Conservation (phyloP, 805 yeast species). For the Saccharomycopsis fibuligera region DNA sequence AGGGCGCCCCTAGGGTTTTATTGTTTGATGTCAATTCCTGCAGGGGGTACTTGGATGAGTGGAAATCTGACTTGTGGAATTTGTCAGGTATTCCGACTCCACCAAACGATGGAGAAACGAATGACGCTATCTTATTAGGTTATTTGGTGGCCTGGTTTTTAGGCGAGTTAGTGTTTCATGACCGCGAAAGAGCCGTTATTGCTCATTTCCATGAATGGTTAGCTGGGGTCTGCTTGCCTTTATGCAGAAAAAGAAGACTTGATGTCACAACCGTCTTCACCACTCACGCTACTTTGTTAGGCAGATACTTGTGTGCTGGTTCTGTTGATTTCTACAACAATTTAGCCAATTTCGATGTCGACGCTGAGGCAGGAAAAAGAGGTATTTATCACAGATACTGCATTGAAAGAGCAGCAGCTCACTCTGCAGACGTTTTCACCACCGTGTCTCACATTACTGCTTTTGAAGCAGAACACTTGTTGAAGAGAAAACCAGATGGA, state of each 20-base stretch:
- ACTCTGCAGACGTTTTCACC: conserved; percentile 92
- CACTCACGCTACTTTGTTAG: conserved; percentile 93
- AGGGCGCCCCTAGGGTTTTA: conserved; percentile 92
- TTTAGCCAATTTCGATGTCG: conserved; percentile 83
- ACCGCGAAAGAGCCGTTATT: conserved; percentile 80
- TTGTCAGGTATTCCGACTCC: conserved; percentile 92
- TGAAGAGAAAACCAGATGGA: conserved; percentile 96
- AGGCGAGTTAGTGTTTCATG: conserved; percentile 85
- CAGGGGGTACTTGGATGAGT: conserved; percentile 63
- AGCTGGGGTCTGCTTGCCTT: conserved; percentile 92
- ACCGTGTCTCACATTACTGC: conserved; percentile 98
- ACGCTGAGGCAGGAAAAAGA: conserved; percentile 95
- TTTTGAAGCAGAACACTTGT: conserved; percentile 83
- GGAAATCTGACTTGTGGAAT: conserved; percentile 93
- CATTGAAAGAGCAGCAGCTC: conserved; percentile 94
- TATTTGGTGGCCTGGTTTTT: conserved; percentile 95
- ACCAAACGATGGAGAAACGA: conserved; percentile 77
- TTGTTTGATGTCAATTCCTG: conserved; percentile 84
- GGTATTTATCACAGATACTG: conserved; percentile 97
- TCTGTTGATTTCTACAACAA: conserved; percentile 94
- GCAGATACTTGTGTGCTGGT: conserved; percentile 94
- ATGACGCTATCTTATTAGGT: conserved; percentile 88
- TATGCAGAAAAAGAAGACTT: conserved; percentile 83
- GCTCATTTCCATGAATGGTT: conserved; percentile 98
- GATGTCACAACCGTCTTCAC: conserved; percentile 95